Evolutionary conservation across 1,284 basidiomycete species (phyloP), one percentile per base, ranked within the genome.

Genomic region (Trichosporon ovoides): DNA sequence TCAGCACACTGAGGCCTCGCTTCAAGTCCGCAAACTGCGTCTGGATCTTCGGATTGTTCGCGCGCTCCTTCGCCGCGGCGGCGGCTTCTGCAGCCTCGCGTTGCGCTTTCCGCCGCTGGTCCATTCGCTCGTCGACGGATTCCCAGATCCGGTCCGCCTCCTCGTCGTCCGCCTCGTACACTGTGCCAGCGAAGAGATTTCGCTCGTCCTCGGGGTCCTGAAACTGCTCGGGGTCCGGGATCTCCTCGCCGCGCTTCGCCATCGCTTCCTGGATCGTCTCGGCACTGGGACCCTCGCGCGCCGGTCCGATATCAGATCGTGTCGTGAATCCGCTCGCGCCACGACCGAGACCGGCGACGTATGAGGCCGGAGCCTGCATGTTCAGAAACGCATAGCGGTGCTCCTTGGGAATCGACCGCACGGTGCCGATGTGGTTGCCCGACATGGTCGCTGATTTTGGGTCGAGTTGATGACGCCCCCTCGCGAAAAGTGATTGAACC

Each of bases 311-410:
- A 85, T 98, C 95, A 50, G 93, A 96, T 55, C 95, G 88, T 9
- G 94, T 98, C 0, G 95, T 98, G 79, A 98, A 98, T 60, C 95
- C 96, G 53, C 93, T 96, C 53, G 95, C 94, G 77, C 91, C 93
- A 82, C 92, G 85, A 79, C 93, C 92, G 38, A 96, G 86, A 87
- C 93, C 92, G 67, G 93, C 93, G 52, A 96, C 93, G 77, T 95
- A 96, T 1, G 89, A 91, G 2, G 92, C 88, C 56, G 92, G 92
- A 10, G 92, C 91, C 14, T 88, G 85, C 87, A 73, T 72, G 60
- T 70, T 67, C 37, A 77, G 64, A 64, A 77, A 77, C 53, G 62
- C 65, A 64, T 77, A 77, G 48, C 75, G 65, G 34, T 68, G 68
- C 60, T 76, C 74, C 67, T 72, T 73, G 1, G 74, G 74, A 36